These are phyloP conservation scores for Filobasidium uniguttulatum DNA, from an alignment of 1,284 basidiomycete genomes.

Conservation along the genomic window DNA sequence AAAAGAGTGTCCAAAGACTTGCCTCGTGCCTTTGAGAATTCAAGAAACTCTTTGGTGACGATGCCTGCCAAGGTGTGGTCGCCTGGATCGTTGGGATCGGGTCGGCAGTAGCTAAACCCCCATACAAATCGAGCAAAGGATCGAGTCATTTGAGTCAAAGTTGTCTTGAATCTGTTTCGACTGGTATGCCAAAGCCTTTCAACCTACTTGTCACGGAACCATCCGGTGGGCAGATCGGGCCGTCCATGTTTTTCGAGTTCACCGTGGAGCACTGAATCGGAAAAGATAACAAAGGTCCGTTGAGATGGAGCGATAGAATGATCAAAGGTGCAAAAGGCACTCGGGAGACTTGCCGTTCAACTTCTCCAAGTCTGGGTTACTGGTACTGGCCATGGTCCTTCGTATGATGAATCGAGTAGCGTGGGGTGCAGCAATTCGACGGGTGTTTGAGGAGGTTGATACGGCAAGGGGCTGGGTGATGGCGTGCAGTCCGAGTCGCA, in stretches of 20 bases:
- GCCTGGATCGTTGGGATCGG: constrained; percentile 21
- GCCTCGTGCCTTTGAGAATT: constrained; percentile 29
- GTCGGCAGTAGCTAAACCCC: constrained; percentile 12
- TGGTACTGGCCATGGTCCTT: constrained; percentile 1
- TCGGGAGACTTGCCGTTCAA: background rate
- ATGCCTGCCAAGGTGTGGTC: constrained; percentile 31
- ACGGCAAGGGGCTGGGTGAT: too few species aligned
- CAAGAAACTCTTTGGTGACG: constrained; percentile 29
- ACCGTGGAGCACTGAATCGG: background rate
- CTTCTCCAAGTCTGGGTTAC: background rate
- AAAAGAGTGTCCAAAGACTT: constrained; percentile 8
- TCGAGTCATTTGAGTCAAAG: too few species aligned
- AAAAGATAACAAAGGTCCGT: too few species aligned
- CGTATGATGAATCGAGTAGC: too few species aligned
- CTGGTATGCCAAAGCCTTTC: too few species aligned
- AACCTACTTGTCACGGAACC: constrained; percentile 4
- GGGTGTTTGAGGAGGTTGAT: too few species aligned
- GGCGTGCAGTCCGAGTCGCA: too few species aligned
- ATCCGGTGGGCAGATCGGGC: background rate
- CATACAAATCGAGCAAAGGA: too few species aligned
- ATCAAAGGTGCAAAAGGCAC: background rate
- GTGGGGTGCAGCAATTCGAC: too few species aligned
- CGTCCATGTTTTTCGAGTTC: background rate
- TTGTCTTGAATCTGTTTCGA: too few species aligned
- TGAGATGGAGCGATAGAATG: background rate